phyloP scores from a whole-genome alignment of 306 rosid species.

The Cucumis sativus region DNA sequence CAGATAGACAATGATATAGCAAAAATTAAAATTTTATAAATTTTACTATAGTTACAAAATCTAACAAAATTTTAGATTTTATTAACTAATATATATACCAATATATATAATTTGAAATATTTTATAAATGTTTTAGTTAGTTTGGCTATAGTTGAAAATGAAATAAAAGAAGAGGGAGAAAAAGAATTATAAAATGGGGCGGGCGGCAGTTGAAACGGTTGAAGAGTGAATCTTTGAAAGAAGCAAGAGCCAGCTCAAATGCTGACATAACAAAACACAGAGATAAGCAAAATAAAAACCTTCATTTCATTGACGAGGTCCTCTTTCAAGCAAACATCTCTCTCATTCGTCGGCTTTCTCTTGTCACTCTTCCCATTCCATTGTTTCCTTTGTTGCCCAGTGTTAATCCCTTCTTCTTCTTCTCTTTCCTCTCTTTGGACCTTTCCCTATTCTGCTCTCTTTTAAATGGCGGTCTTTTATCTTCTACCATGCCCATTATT shows the following conservation, averaged over 20 bases:
- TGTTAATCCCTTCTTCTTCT: slow-evolving; percentile 13
- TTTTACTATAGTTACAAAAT: too few relatives aligned
- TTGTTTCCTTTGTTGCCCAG: slow-evolving; percentile 29
- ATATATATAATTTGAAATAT: too few relatives aligned
- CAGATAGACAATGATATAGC: too few relatives aligned
- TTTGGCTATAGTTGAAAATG: too few relatives aligned
- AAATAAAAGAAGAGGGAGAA: too few relatives aligned
- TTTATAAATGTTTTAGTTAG: too few relatives aligned
- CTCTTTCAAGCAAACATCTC: neutral
- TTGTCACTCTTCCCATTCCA: slow-evolving; percentile 18
- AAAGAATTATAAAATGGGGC: neutral
- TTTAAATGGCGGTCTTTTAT: slow-evolving; percentile 23
- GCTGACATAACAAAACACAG: neutral
- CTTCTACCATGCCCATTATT: slow-evolving; percentile 22
- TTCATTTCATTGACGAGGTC: slow-evolving; percentile 14
- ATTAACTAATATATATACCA: too few relatives aligned
- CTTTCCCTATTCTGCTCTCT: slow-evolving; percentile 5
- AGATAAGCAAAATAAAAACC: neutral
- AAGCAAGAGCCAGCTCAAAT: neutral
- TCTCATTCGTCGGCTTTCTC: slow-evolving; percentile 25
- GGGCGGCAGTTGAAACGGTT: neutral
- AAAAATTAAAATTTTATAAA: too few relatives aligned
- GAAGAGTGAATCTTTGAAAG: neutral
- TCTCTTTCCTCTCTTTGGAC: slow-evolving; percentile 12
- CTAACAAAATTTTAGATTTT: too few relatives aligned